A percentile compares a stretch with the other conserved stretches of the same genome.
These are phyloP conservation scores for Gymnopus androsaceus DNA, from an alignment of 1,284 basidiomycete genomes.

Conservation along the genomic window DNA sequence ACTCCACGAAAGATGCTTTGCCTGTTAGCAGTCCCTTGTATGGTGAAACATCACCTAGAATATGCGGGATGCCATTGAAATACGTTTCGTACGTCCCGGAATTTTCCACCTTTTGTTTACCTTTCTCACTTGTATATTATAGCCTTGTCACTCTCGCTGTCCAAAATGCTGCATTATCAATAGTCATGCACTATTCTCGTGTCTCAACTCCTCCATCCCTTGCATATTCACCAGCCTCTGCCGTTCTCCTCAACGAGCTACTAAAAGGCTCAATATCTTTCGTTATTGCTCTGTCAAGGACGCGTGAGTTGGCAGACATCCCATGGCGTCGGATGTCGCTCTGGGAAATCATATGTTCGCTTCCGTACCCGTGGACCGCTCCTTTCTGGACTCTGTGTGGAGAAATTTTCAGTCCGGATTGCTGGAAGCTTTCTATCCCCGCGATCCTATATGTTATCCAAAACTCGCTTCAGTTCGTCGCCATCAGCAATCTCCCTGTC, in stretches of 20 bases:
- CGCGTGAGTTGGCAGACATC: constrained; percentile 38
- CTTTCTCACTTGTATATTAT: constrained; percentile 13
- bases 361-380: constrained; percentile 43
- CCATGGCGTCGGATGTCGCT: constrained; percentile 51
- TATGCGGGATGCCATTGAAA: constrained; percentile 59
- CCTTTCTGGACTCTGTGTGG: constrained; percentile 57
- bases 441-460: constrained; percentile 96
- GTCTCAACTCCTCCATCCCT: constrained; percentile 76
- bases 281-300: constrained; percentile 60
- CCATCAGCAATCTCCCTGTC: constrained; percentile 87
- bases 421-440: constrained; percentile 98
- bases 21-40: constrained; percentile 3
- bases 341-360: constrained; percentile 31
- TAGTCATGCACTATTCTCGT: constrained; percentile 96
- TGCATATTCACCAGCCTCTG: constrained; percentile 89
- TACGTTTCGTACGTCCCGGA: constrained; percentile 54
- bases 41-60: constrained; percentile 32
- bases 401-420: constrained; percentile 50
- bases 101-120: not conserved
- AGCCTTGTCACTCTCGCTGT: constrained; percentile 92
- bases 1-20: not conserved
- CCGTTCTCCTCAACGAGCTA: constrained; percentile 92
- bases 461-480: constrained; percentile 94
- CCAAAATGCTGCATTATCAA: constrained; percentile 93
- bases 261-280: constrained; percentile 93